Conservation (phyloP, 371 early-diverging fungal genomes). For the Batkoa obscura region DNA sequence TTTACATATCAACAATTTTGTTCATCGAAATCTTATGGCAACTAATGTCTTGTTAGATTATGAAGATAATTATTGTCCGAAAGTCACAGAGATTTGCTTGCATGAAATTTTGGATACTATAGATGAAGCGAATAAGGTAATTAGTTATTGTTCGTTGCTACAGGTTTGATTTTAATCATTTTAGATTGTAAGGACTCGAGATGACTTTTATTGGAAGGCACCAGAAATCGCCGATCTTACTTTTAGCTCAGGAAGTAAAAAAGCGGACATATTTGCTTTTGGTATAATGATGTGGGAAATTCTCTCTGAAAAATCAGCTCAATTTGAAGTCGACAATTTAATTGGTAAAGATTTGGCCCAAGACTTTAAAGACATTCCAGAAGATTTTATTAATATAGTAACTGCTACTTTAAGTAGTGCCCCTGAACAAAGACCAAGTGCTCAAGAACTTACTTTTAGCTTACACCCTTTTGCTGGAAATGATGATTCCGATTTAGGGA, state of each 20-base stretch:
- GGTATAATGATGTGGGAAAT: slow-evolving; percentile 4
- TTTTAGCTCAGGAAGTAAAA: not conserved
- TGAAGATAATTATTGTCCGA: not conserved
- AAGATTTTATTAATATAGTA: not conserved
- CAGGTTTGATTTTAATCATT: not conserved
- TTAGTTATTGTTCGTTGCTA: not conserved
- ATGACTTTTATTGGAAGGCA: not conserved
- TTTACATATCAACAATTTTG: slow-evolving; percentile 1
- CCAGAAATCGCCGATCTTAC: not conserved
- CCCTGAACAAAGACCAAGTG: not conserved
- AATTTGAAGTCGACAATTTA: not conserved
- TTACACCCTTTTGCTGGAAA: not conserved
- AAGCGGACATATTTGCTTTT: slow-evolving; percentile 5
- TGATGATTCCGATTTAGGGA: not conserved
- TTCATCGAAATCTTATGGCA: not conserved
- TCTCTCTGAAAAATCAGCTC: not conserved
- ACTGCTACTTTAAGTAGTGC: not conserved
- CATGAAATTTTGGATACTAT: not conserved
- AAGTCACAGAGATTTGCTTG: not conserved
- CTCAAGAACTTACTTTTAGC: not conserved
- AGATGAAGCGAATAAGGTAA: not conserved
- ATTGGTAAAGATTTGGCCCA: not conserved
- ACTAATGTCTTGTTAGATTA: not conserved
- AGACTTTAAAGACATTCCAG: not conserved
- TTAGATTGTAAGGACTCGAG: not conserved